Percentiles rank a stretch among this genome's conserved stretches.
Evolutionary conservation across 305 asterid genomes (phyloP).

Genomic region (Solanum hybrid): DNA sequence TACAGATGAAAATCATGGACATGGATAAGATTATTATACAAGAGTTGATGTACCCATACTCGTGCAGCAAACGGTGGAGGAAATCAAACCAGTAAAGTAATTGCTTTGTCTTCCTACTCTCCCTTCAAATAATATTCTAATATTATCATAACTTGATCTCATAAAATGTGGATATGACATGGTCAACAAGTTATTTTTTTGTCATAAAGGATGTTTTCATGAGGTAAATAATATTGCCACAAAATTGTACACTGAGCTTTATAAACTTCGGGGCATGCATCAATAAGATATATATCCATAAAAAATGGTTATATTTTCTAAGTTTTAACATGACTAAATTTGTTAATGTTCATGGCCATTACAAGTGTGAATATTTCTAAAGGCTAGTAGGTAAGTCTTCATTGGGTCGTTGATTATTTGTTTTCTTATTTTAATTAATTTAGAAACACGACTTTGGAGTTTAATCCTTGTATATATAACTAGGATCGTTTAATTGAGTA

Average conservation of each 20-base stretch:
- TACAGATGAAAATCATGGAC: not conserved
- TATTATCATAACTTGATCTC: not conserved
- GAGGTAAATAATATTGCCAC: not conserved
- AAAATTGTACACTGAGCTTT: not conserved
- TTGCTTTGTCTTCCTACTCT: not conserved
- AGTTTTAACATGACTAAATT: not conserved
- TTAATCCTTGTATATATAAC: not conserved
- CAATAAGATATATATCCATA: not conserved
- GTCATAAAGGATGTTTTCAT: not conserved
- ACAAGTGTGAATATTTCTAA: not conserved
- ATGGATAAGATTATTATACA: not conserved
- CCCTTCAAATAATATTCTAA: not conserved
- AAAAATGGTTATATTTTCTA: not conserved
- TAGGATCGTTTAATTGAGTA: not conserved
- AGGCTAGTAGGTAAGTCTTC: not conserved
- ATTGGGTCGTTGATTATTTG: not conserved
- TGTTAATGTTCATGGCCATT: not conserved
- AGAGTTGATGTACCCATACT: not conserved
- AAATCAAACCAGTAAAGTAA: not conserved
- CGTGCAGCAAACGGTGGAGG: not conserved
- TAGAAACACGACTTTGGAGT: not conserved
- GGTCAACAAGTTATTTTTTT: not conserved
- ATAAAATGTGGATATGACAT: not conserved
- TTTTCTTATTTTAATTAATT: not conserved
- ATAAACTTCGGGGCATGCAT: not conserved